Evolutionary conservation across 495 filamentous ascomycete genomes (phyloP), one percentile per base, ranked within the genome.

Genomic region (Aspergillus asperescens): DNA sequence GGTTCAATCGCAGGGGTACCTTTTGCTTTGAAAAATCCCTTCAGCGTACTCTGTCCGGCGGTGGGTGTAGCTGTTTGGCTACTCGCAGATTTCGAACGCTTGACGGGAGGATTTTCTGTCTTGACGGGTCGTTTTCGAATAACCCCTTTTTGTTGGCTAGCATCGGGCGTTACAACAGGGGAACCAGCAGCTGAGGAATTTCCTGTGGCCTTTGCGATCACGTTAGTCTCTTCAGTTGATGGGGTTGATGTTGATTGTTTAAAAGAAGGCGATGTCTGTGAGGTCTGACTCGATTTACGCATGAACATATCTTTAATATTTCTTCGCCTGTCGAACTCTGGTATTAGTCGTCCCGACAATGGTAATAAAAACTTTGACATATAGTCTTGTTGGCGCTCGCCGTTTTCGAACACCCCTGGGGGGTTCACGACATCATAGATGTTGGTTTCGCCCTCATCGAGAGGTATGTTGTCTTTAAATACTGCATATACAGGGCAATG

Each of bases 271-370:
- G 48, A 5, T 5, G 54, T 65, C 18, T 52, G 52, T 8, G 43
- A 46, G 1, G 45, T 8, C 13, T 37, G 47, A 24, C 65, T 46
- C 48, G 76, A 79, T 62, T 81, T 89, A 29, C 72, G 77, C 18
- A 71, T 63, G 57, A 97, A 96, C 91, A 97, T 96, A 55, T 95
- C 90, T 52, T 86, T 90, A 61, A 97, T 96, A 60, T 73, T 96
- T 54, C 82, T 78, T 3, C 91, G 83, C 40, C 82, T 83, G 54
- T 89, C 81, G 55, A 96, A 97, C 62, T 97, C 91, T 0, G 90
- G 87, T 35, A 96, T 84, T 13, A 92, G 75, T 57, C 82, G 90
- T 0, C 84, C 90, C 7, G 90, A 95, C 1, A 81, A 68, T n/a
- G 89, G 82, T 9, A 90, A 73, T 1, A 85, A 64, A 57, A 86